Percentiles rank a stretch among this genome's conserved stretches.
phyloP scores from a whole-genome alignment of 768 basidiomycete genomes.

The Coprinellus micaceus region DNA sequence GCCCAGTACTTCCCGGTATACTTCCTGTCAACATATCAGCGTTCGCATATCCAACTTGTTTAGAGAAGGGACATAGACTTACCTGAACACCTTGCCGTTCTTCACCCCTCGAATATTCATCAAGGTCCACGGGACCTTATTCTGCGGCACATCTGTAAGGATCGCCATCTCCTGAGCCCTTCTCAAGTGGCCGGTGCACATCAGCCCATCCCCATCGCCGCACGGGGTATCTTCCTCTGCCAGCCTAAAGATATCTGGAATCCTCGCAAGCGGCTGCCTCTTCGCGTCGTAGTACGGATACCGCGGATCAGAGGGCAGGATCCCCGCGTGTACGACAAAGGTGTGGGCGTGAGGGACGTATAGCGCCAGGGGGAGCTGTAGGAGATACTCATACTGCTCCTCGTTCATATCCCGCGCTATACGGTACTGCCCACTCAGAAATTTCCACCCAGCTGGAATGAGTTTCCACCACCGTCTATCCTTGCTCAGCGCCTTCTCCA shows the following conservation, averaged over 20 bases:
- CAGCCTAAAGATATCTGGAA: constrained; percentile 36
- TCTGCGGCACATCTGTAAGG: constrained; percentile 69
- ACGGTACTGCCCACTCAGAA: constrained; percentile 74
- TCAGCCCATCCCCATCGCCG: background rate
- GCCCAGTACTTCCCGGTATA: constrained; percentile 69
- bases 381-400: constrained; percentile 66
- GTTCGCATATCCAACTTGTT: constrained; percentile 2
- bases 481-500: background rate
- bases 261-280: constrained; percentile 68
- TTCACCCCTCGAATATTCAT: constrained; percentile 68
- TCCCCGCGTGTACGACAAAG: constrained; percentile 79
- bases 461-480: constrained; percentile 42
- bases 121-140: constrained; percentile 69
- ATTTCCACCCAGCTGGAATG: constrained; percentile 67
- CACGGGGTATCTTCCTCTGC: background rate
- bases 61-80: constrained; percentile 6
- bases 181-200: constrained; percentile 34
- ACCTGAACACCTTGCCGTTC: constrained; percentile 44
- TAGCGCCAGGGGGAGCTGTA: constrained; percentile 67
- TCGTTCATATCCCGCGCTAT: constrained; percentile 66
- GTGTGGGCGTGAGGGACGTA: constrained; percentile 74
- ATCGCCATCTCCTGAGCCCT: constrained; percentile 64
- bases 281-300: constrained; percentile 41
- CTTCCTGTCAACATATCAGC: constrained; percentile 8
- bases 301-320: constrained; percentile 69